Conservation (phyloP, 2,329 filamentous ascomycete species). For the Macrophomina pseudophaseolina region DNA sequence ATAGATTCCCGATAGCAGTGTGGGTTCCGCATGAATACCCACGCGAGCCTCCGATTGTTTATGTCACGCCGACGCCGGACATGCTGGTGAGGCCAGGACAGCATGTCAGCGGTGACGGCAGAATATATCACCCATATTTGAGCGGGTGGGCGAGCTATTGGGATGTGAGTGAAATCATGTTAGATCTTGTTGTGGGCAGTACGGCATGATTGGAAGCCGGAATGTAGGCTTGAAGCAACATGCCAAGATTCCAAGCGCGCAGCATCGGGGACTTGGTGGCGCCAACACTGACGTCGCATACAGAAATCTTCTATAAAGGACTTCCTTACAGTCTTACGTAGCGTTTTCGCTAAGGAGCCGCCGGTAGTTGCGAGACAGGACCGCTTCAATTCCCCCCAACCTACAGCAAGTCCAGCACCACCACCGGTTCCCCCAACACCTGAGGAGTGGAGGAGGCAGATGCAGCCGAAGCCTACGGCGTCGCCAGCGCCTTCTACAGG, state of each 20-base stretch:
- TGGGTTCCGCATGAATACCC: constrained; percentile 95
- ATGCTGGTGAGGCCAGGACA: constrained; percentile 93
- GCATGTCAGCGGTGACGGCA: constrained; percentile 90
- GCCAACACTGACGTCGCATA: not conserved
- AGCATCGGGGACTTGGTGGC: not conserved
- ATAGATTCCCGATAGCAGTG: constrained; percentile 88
- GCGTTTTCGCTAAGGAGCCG: constrained; percentile 92
- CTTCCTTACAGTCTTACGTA: constrained; percentile 79
- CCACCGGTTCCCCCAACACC: constrained; percentile 76
- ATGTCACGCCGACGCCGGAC: constrained; percentile 83
- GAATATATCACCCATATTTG: constrained; percentile 94
- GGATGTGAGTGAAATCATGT: constrained; percentile 69
- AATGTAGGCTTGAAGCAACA: not conserved
- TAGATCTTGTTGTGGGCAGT: not conserved
- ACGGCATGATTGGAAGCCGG: too few relatives aligned
- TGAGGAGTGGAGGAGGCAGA: constrained; percentile 55
- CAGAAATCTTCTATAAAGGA: constrained; percentile 83
- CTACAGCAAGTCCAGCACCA: constrained; percentile 41
- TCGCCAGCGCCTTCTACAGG: constrained; percentile 39
- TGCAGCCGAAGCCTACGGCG: constrained; percentile 37
- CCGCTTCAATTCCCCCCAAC: constrained; percentile 35
- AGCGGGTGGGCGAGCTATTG: constrained; percentile 87
- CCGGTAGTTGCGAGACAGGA: constrained; percentile 76
- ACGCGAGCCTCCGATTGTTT: constrained; percentile 80
- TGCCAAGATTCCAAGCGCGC: not conserved